Evolutionary conservation across 495 filamentous ascomycete species (phyloP), one percentile per base, ranked within the genome.

Genomic region (Sporormia fimetaria): DNA sequence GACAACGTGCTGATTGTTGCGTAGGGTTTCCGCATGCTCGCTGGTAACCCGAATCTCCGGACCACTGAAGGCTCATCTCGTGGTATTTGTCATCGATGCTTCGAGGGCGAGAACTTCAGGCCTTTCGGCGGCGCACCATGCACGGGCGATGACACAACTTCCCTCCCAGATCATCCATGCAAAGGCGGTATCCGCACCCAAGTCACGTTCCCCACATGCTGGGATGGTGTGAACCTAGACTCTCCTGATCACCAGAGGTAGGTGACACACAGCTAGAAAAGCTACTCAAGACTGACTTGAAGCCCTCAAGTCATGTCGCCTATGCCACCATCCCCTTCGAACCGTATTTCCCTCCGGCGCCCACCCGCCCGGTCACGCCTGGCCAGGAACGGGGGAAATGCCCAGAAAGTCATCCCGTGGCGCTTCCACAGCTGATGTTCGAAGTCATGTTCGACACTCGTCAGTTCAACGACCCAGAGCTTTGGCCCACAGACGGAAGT

Each of bases 201-300:
- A 10, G 58, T 69, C 7, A 67, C 65, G 30, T 71, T 68, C 52
- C 67, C 67, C 2, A 65, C 63, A 44, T 63, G 67, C 67, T 71
- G 67, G 67, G 67, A 71, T 40, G 67, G 67, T 36, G 63, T 67
- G 47, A 68, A 68, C 54, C 58, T 69, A 41, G 67, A 71, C 60
- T 62, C 55, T 22, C 67, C 67, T 16, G 67, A 71, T 60, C 67
- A 67, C 46, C 60, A 66, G 43, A 54, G n/a, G n/a, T n/a, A n/a
- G n/a, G n/a, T n/a, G n/a, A n/a, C n/a, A n/a, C n/a, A n/a, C n/a
- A n/a, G n/a, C n/a, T n/a, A n/a, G n/a, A n/a, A n/a, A n/a, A n/a
- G n/a, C n/a, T n/a, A n/a, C n/a, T n/a, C n/a, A n/a, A n/a, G n/a
- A n/a, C n/a, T n/a, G n/a, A n/a, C n/a, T n/a, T n/a, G n/a, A n/a